Base-by-base conservation (phyloP, 805 yeast species). In the Wickerhamiella azyma region DNA sequence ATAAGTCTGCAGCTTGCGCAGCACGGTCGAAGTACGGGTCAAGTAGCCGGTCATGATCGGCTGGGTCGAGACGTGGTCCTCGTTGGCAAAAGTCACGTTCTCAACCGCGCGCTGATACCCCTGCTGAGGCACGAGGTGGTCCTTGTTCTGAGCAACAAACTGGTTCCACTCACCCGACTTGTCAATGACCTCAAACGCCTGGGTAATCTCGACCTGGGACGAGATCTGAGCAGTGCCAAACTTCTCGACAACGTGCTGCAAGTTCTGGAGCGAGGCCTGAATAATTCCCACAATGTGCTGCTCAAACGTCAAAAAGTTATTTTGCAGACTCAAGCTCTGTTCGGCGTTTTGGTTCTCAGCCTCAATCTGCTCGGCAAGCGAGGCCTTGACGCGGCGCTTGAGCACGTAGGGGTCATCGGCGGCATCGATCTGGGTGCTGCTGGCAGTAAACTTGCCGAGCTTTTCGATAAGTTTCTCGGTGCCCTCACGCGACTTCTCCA, bases 31-130 rank as follows among this genome's bases (percentile, higher is more conserved):
- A 53, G 69, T 70, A 47, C 69, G 65, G 48, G 60, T 59, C 33
- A 73, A 55, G 13, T 64, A 49, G 33, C 78, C 78, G 51, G 70
- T 74, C 9, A 72, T 58, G 26, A 70, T 57, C 2, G 78, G 76
- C 14, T 43, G 49, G 6, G 71, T 62, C 5, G 71, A 50, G 30
- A 59, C 59, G 53, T 68, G 70, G 39, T 57, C 55, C 47, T 57
- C 55, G 50, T 71, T 66, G 33, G 65, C 55, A 53, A 66, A 74
- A 5, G 60, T 48, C 16, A 71, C 53, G 24, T 54, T 51, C 13
- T 57, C 57, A 29, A 67, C 47, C 9, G 59, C 56, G 35, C 76
- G 62, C 52, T 68, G 67, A 39, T 59, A 53, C 37, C 58, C 56
- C 19, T 45, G 39, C 9, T 59, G 54, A 28, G 59, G 58, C 8